Evolutionary conservation across 148 eudicot species (phyloP), one percentile per base, ranked within the genome.

Genomic region (Camellia granthamiana): DNA sequence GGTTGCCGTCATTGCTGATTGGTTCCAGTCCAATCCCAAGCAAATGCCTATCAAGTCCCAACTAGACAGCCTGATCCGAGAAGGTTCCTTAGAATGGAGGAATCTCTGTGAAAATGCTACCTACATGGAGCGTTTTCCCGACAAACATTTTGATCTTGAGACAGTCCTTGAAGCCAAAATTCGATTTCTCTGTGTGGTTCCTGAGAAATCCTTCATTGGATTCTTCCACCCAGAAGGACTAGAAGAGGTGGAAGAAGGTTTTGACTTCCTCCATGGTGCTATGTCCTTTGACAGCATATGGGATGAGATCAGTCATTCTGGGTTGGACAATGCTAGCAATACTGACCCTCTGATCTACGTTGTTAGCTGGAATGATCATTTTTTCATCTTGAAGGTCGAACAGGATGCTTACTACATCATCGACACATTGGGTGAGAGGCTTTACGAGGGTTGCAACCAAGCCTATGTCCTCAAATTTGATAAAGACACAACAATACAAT

Each of bases 281-380:
- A 90, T 92, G 96, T 92, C 98, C 0, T 94, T 94, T 46, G 98
- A 94, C 69, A 87, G 85, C 72, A 92, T 94, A 63, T 94, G 98
- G 98, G 93, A 87, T 30, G 97, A 93, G 83, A 93, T 93, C 14
- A 83, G 83, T 74, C 83, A 63, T 19, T 77, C 69, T 19, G 87
- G 83, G 11, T 75, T 75, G 2, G 90, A 88, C 19, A 69, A 74
- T 38, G 16, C 63, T 12, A 66, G 55, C 13, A 74, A 80, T 54
- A 77, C 78, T 65, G 88, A 91, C 23, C 85, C 95, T 15, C 13
- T 84, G 85, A 85, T 89, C 42, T 94, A 88, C 66, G 83, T 89
- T 61, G 90, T 93, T 7, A 90, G 97, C 83, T 93, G 97, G 97
- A 93, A 93, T 71, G 97, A 93, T 79, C 97, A 93, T 80, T 94